phyloP scores from a whole-genome alignment of 768 basidiomycete species.

The Lentinula sp. region DNA sequence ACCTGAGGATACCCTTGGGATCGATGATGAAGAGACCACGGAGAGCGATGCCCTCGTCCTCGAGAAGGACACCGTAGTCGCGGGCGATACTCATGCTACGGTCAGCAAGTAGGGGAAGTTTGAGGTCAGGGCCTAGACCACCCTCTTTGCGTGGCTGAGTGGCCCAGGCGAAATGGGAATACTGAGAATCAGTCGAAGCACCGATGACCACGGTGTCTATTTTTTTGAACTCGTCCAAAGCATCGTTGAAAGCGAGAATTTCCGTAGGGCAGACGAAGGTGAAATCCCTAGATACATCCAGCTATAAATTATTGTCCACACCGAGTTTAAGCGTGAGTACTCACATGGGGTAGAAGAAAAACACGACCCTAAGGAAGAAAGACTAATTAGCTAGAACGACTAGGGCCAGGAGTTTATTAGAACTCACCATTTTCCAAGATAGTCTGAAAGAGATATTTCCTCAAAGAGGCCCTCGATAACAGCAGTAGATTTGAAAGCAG shows the following conservation, averaged over 20 bases:
- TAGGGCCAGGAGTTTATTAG: not conserved
- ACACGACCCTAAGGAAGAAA: constrained; percentile 61
- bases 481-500: constrained; percentile 68
- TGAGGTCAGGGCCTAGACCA: constrained; percentile 84
- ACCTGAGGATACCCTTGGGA: constrained; percentile 73
- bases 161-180: constrained; percentile 85
- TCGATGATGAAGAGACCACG: constrained; percentile 87
- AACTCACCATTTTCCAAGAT: constrained; percentile 74
- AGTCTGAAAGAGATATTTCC: constrained; percentile 69
- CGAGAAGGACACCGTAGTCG: constrained; percentile 84
- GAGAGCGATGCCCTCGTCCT: constrained; percentile 83
- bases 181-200: constrained; percentile 88
- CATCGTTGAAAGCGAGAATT: constrained; percentile 92
- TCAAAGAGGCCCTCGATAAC: constrained; percentile 76
- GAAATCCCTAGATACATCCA: constrained; percentile 53
- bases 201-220: constrained; percentile 76
- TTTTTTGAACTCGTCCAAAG: constrained; percentile 66
- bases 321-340: constrained; percentile 19
- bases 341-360: constrained; percentile 92
- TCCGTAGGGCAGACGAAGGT: constrained; percentile 94
- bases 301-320: not conserved
- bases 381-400: not conserved
- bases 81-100: constrained; percentile 72
- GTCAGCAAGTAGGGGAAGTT: constrained; percentile 80
- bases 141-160: constrained; percentile 77